These are phyloP conservation scores for Cairneyella variabilis DNA, from an alignment of 495 filamentous ascomycete genomes.

Conservation along the genomic window DNA sequence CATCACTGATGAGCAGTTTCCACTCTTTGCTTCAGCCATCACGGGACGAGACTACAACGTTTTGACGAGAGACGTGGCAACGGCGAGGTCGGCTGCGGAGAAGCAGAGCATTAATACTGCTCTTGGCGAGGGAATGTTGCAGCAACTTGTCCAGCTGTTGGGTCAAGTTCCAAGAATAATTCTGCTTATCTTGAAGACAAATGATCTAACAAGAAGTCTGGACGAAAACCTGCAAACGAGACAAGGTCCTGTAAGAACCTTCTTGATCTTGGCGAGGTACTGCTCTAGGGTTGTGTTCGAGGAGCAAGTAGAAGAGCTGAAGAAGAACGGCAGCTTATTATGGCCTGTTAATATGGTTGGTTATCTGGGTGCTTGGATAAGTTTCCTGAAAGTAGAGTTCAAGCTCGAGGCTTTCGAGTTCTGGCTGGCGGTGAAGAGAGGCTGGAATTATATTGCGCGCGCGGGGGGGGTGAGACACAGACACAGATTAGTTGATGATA, in stretches of 20 bases:
- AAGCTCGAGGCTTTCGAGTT: conserved; percentile 56
- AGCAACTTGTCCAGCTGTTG: conserved; percentile 81
- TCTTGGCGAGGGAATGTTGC: conserved; percentile 81
- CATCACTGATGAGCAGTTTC: conserved; percentile 87
- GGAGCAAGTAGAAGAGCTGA: conserved; percentile 75
- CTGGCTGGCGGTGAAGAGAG: conserved; percentile 53
- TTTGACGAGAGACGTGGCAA: conserved; percentile 57
- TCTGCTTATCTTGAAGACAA: conserved; percentile 94
- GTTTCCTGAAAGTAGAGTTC: conserved; percentile 44
- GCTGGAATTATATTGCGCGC: conserved; percentile 15
- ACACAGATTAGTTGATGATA: too few relatives aligned
- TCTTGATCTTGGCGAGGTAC: conserved; percentile 91
- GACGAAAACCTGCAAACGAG: conserved; percentile 92
- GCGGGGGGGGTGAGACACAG: too few relatives aligned
- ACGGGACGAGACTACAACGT: conserved; percentile 88
- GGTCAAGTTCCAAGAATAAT: conserved; percentile 89
- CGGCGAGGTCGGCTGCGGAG: conserved; percentile 63
- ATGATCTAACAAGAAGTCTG: conserved; percentile 90
- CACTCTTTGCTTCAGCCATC: conserved; percentile 92
- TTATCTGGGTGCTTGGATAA: conserved; percentile 46
- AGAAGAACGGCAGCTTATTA: conserved; percentile 37
- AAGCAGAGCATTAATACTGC: conserved; percentile 78
- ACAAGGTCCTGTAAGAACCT: conserved; percentile 81
- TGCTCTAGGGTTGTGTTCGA: conserved; percentile 84
- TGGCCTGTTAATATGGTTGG: conserved; percentile 47